phyloP scores from a whole-genome alignment of 2,329 filamentous ascomycete genomes.

The Sporothrix brunneoviolacea region DNA sequence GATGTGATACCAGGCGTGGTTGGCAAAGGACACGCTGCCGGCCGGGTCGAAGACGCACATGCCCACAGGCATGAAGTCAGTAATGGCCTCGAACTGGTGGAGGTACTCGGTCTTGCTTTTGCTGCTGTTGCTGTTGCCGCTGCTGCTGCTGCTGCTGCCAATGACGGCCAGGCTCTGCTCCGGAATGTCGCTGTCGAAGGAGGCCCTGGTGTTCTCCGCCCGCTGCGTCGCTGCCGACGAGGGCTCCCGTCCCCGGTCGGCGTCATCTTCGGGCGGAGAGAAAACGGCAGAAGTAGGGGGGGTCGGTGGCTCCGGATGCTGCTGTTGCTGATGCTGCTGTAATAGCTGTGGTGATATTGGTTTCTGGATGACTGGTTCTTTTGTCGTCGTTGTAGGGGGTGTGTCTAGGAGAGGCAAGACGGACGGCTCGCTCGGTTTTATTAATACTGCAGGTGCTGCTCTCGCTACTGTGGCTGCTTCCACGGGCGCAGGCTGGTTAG shows the following conservation, averaged over 20 bases:
- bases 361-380: neutral
- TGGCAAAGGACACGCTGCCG: constrained; percentile 63
- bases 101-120: too few species aligned
- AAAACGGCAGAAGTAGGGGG: constrained; percentile 6
- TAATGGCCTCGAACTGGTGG: constrained; percentile 61
- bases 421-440: neutral
- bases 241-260: neutral
- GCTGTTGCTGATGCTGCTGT: neutral
- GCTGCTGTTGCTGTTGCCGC: too few species aligned
- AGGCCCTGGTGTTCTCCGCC: neutral
- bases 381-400: neutral
- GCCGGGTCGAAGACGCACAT: constrained; percentile 63
- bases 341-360: neutral
- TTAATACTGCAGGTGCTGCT: neutral
- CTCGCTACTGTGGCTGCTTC: neutral
- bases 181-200: neutral
- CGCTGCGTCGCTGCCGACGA: too few species aligned
- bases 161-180: neutral
- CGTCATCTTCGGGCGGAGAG: neutral
- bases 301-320: neutral
- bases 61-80: constrained; percentile 67
- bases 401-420: too few species aligned
- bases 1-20: constrained; percentile 57
- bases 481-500: constrained; percentile 4
- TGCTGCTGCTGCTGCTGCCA: too few species aligned